Conservation (phyloP, 257 asterid genomes). For the Capsicum baccatum region DNA sequence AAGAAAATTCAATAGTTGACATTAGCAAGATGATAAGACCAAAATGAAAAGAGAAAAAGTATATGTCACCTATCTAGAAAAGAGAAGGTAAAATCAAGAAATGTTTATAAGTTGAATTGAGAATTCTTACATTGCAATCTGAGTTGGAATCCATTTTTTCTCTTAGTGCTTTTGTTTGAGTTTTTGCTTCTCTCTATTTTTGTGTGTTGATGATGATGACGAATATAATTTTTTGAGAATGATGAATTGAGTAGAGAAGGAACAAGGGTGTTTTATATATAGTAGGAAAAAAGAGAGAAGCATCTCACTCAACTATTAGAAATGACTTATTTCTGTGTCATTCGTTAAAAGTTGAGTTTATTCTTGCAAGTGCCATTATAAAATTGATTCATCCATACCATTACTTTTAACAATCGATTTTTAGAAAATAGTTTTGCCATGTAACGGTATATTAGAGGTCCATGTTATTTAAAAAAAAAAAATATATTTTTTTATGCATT, state of each 20-base stretch:
- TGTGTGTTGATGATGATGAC: background rate
- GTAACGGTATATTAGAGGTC: too few relatives aligned
- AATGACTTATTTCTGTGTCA: too few relatives aligned
- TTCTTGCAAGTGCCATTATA: too few relatives aligned
- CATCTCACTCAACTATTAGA: too few relatives aligned
- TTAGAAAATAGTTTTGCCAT: too few relatives aligned
- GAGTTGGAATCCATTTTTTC: conserved; percentile 1
- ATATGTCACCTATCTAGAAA: too few relatives aligned
- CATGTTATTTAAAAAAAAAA: too few relatives aligned
- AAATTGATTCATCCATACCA: too few relatives aligned
- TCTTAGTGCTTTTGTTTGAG: background rate
- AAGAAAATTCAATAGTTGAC: background rate
- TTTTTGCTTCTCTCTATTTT: background rate
- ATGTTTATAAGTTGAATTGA: background rate
- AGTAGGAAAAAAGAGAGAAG: too few relatives aligned
- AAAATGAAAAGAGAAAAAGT: background rate
- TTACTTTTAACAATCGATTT: too few relatives aligned
- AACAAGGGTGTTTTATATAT: background rate
- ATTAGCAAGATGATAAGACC: background rate
- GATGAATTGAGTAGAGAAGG: background rate
- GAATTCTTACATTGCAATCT: background rate
- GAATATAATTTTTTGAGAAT: background rate
- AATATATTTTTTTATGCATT: too few relatives aligned
- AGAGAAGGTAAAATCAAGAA: background rate
- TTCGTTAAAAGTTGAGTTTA: too few relatives aligned